Conservation (phyloP, 2,329 filamentous ascomycete genomes). For the Lasiodiplodia sp. region DNA sequence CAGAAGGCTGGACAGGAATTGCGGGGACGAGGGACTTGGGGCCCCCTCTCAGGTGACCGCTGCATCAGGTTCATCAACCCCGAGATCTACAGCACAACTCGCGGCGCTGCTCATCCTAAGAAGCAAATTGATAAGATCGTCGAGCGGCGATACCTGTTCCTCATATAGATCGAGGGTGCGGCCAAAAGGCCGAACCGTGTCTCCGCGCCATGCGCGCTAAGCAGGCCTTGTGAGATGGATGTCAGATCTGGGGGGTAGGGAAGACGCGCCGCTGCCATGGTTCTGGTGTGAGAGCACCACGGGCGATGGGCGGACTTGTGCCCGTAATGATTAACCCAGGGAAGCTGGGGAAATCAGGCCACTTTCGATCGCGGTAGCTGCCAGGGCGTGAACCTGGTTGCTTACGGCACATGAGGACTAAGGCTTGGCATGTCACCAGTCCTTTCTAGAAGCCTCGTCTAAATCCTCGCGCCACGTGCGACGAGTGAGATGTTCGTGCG, state of each 20-base stretch:
- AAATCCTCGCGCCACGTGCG: background rate
- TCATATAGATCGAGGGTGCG: background rate
- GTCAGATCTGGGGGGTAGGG: background rate
- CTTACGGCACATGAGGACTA: background rate
- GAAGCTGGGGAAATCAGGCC: slow-evolving; percentile 1
- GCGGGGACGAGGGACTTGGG: background rate
- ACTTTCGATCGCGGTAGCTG: background rate
- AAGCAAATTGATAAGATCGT: background rate
- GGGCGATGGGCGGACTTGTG: slow-evolving; percentile 5
- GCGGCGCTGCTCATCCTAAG: background rate
- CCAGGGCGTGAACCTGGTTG: background rate
- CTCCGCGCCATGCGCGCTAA: background rate
- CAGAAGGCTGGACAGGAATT: background rate
- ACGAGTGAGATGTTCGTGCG: background rate
- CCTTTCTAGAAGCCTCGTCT: background rate
- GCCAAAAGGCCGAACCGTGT: slow-evolving; percentile 3
- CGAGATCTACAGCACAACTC: slow-evolving; percentile 5
- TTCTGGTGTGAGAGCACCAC: background rate
- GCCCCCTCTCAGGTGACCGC: background rate
- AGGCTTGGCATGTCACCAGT: background rate
- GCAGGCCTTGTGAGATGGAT: background rate
- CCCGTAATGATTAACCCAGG: background rate
- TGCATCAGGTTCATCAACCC: slow-evolving; percentile 7
- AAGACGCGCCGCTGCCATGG: background rate
- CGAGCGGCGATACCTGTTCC: background rate